Evolutionary conservation across 139 green algal species (phyloP).

Genomic region (Pleodorina starrii): DNA sequence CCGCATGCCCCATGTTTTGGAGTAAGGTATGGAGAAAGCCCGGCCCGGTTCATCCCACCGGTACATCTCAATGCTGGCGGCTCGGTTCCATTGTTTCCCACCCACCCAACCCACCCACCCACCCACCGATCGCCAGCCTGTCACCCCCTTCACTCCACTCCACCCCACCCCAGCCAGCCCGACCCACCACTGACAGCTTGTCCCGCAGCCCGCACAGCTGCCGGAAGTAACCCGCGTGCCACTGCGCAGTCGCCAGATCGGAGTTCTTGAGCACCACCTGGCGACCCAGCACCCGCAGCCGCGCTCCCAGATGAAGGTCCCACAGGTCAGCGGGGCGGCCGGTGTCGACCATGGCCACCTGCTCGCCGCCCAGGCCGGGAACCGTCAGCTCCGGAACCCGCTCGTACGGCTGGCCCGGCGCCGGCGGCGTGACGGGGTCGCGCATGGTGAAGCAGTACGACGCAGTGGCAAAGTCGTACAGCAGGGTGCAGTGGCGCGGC

Average conservation of each 20-base stretch:
- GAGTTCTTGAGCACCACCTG: slow-evolving; percentile 33
- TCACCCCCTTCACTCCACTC: too few species aligned
- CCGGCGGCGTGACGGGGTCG: slow-evolving; percentile 14
- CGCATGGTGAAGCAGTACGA: slow-evolving; percentile 18
- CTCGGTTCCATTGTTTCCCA: too few species aligned
- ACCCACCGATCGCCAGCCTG: too few species aligned
- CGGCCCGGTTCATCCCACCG: too few species aligned
- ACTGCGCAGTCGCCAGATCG: slow-evolving; percentile 22
- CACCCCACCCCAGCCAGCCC: too few species aligned
- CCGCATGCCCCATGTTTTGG: too few species aligned
- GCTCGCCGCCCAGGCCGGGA: background rate
- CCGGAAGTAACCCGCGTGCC: slow-evolving; percentile 16
- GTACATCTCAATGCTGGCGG: too few species aligned
- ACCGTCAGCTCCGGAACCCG: background rate
- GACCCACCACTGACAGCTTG: too few species aligned
- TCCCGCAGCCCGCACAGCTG: slow-evolving; percentile 12
- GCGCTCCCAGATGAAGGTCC: slow-evolving; percentile 44
- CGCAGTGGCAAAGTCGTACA: slow-evolving; percentile 11
- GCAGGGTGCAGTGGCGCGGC: slow-evolving; percentile 22
- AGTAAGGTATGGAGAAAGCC: too few species aligned
- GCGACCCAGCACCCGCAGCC: slow-evolving; percentile 17
- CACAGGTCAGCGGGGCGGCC: slow-evolving; percentile 7
- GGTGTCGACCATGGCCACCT: slow-evolving; percentile 18
- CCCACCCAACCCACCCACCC: too few species aligned
- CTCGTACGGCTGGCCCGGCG: background rate